These are phyloP conservation scores for Lactarius vividus DNA, from an alignment of 768 basidiomycete species.

Conservation along the genomic window DNA sequence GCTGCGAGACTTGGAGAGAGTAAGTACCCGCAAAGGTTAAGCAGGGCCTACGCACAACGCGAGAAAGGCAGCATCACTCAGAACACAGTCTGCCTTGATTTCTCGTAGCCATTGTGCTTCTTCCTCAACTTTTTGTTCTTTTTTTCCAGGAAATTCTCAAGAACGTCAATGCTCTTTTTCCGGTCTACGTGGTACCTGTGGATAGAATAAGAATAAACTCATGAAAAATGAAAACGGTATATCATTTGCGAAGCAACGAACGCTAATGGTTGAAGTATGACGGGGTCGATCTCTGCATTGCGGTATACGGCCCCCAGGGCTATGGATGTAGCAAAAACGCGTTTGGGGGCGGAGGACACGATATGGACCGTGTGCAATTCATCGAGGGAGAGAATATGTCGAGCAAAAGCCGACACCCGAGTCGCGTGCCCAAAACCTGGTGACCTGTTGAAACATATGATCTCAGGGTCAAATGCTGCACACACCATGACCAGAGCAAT, in stretches of 20 bases:
- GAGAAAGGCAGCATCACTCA: slow-evolving; percentile 77
- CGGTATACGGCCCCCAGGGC: slow-evolving; percentile 63
- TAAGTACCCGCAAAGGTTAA: neutral
- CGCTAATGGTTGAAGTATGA: slow-evolving; percentile 79
- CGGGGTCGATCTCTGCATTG: slow-evolving; percentile 71
- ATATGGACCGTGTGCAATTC: slow-evolving; percentile 54
- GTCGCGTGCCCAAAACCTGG: slow-evolving; percentile 83
- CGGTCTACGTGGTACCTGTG: slow-evolving; percentile 71
- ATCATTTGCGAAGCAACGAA: slow-evolving; percentile 38
- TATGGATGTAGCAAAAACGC: slow-evolving; percentile 66
- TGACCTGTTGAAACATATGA: neutral
- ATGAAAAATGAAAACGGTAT: slow-evolving; percentile 14
- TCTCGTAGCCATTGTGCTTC: slow-evolving; percentile 59
- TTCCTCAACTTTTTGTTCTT: slow-evolving; percentile 51
- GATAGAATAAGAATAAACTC: neutral
- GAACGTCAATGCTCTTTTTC: slow-evolving; percentile 59
- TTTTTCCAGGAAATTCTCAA: slow-evolving; percentile 53
- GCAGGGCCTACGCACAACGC: slow-evolving; percentile 53
- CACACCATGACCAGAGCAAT: slow-evolving; percentile 72
- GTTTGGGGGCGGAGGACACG: slow-evolving; percentile 70
- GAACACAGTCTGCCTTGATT: slow-evolving; percentile 53
- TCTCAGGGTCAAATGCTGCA: neutral
- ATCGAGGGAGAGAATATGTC: slow-evolving; percentile 51
- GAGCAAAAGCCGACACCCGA: slow-evolving; percentile 70
- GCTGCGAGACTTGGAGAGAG: slow-evolving; percentile 58